phyloP scores from a whole-genome alignment of 208 protist species.

The Jaenimonas drosophilae region DNA sequence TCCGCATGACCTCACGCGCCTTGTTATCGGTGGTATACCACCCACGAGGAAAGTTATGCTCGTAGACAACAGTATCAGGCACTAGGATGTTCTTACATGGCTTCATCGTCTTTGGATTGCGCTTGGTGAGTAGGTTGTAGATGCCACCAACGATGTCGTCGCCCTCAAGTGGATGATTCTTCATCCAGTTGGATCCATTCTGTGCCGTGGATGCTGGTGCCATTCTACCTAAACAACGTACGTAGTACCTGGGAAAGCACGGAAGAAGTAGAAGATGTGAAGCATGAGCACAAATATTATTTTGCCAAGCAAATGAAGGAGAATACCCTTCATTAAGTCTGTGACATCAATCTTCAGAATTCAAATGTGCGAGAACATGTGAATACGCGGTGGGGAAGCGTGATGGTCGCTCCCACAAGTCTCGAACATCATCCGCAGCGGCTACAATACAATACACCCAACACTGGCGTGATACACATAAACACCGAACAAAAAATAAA shows the following conservation, averaged over 20 bases:
- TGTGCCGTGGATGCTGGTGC: no score
- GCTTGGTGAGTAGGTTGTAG: conserved; percentile 75
- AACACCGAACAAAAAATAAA: conserved; percentile 1
- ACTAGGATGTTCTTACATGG: conserved; percentile 61
- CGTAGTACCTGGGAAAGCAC: no score
- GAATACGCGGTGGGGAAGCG: neutral
- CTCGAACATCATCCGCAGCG: neutral
- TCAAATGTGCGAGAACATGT: neutral
- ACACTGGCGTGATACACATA: neutral
- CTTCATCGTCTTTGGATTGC: conserved; percentile 82
- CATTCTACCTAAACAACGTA: no score
- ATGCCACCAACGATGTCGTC: conserved; percentile 69
- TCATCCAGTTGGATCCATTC: no score
- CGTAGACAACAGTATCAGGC: conserved; percentile 83
- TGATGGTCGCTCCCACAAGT: neutral
- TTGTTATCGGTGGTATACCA: conserved; percentile 85
- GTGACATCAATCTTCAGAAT: no score
- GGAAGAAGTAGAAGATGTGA: no score
- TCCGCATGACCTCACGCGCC: conserved; percentile 70
- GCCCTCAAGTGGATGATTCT: conserved; percentile 80
- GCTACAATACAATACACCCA: neutral
- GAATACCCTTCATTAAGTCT: no score
- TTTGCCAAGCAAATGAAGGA: no score
- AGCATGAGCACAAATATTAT: no score
- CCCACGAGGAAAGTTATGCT: conserved; percentile 84